These are phyloP conservation scores for Ceratonia siliqua DNA, from an alignment of 306 rosid species.

Conservation along the genomic window DNA sequence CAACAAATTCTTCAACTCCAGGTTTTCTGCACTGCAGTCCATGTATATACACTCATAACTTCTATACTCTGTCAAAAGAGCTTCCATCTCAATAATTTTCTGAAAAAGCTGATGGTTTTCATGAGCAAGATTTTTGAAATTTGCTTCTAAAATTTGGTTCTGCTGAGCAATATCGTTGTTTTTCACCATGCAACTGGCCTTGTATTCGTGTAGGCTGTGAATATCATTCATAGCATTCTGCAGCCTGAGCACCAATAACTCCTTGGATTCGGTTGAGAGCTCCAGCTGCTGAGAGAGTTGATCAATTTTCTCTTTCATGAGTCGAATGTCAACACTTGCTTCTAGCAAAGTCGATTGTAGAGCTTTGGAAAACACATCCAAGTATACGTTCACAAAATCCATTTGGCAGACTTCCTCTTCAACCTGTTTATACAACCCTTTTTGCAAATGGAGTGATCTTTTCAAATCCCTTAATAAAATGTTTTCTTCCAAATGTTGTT, in stretches of 20 bases:
- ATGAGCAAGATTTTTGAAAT: slow-evolving; percentile 45
- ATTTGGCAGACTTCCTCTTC: slow-evolving; percentile 83
- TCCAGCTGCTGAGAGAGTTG: slow-evolving; percentile 73
- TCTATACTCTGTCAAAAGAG: slow-evolving; percentile 55
- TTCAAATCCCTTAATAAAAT: slow-evolving; percentile 65
- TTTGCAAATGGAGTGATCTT: slow-evolving; percentile 72
- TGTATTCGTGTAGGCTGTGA: slow-evolving; percentile 57
- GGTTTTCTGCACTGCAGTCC: slow-evolving; percentile 62
- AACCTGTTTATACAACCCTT: slow-evolving; percentile 79
- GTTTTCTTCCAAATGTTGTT: slow-evolving; percentile 60
- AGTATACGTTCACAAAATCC: slow-evolving; percentile 68
- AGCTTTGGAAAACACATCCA: slow-evolving; percentile 83
- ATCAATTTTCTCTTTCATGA: slow-evolving; percentile 55
- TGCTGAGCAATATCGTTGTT: slow-evolving; percentile 65
- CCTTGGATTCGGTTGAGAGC: slow-evolving; percentile 75
- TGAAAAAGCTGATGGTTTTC: slow-evolving; percentile 58
- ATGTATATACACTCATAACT: slow-evolving; percentile 57
- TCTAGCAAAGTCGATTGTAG: slow-evolving; percentile 77
- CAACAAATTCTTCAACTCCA: slow-evolving; percentile 60
- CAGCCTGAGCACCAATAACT: slow-evolving; percentile 61
- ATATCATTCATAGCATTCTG: slow-evolving; percentile 73
- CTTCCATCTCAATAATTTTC: slow-evolving; percentile 63
- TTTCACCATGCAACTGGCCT: slow-evolving; percentile 56
- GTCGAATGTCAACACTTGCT: slow-evolving; percentile 57
- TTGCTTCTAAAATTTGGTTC: slow-evolving; percentile 64